Evolutionary conservation across 129 eudicot species (phyloP).

Genomic region (Artemisia annua): DNA sequence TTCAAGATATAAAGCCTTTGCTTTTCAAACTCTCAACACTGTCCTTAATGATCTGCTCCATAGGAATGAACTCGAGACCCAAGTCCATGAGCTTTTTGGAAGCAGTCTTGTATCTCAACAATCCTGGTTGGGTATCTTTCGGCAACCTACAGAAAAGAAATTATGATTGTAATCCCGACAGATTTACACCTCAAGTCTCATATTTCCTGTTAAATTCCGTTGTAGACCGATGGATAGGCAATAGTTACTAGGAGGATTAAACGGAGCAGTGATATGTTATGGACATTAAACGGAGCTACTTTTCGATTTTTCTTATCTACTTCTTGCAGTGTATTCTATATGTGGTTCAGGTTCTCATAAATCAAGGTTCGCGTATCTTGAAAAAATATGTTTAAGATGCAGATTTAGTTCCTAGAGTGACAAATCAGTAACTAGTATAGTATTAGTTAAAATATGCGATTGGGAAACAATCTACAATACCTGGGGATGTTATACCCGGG

Average conservation of each 20-base stretch:
- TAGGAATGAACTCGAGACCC: constrained; percentile 63
- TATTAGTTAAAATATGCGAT: not conserved
- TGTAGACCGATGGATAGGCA: no score
- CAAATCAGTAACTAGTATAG: not conserved
- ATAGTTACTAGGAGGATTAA: no score
- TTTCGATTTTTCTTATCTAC: no score
- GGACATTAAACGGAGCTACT: no score
- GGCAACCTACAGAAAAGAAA: constrained; percentile 50
- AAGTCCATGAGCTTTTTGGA: constrained; percentile 77
- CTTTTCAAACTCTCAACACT: constrained; percentile 75
- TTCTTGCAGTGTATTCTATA: no score
- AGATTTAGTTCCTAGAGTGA: no score
- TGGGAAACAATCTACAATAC: constrained; percentile 30
- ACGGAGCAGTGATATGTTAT: no score
- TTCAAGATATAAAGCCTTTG: constrained; percentile 71
- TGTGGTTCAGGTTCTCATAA: no score
- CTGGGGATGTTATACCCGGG: constrained; percentile 85
- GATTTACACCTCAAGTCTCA: not conserved
- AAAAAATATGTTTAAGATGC: no score
- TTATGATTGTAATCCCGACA: not conserved
- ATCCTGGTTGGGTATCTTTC: constrained; percentile 82
- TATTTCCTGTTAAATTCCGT: no score
- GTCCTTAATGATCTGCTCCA: constrained; percentile 83
- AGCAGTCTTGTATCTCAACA: constrained; percentile 59
- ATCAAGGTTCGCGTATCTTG: no score